Conservation (phyloP, 2,329 filamentous ascomycete genomes). For the Lachnellula suecica region DNA sequence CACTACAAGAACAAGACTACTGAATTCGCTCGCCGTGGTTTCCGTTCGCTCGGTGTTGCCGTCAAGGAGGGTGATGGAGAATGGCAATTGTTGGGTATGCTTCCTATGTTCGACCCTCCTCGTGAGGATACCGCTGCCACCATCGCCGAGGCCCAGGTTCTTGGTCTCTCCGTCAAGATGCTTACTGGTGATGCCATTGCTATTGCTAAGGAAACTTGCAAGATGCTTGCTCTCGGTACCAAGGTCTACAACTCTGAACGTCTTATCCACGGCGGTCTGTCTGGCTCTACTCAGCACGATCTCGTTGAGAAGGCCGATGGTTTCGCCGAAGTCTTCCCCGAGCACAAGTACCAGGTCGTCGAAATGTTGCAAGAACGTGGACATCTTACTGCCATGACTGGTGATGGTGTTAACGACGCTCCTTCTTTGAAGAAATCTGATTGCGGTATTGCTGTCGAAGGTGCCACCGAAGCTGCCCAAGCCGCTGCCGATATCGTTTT, state of each 20-base stretch:
- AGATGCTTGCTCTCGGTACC: constrained; percentile 76
- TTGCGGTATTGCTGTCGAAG: constrained; percentile 92
- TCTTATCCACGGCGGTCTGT: constrained; percentile 73
- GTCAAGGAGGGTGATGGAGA: constrained; percentile 73
- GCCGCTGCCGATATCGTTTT: constrained; percentile 94
- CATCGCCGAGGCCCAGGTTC: constrained; percentile 72
- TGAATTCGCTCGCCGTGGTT: constrained; percentile 76
- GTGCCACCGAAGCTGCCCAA: constrained; percentile 85
- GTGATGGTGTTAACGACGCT: constrained; percentile 93
- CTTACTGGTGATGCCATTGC: constrained; percentile 78
- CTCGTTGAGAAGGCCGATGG: constrained; percentile 86
- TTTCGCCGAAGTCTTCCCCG: constrained; percentile 91
- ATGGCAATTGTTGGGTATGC: constrained; percentile 72
- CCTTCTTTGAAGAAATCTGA: constrained; percentile 92
- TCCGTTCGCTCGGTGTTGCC: constrained; percentile 77
- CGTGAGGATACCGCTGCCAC: constrained; percentile 78
- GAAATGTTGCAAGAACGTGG: constrained; percentile 93
- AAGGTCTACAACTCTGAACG: constrained; percentile 81
- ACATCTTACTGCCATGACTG: constrained; percentile 93
- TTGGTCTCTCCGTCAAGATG: constrained; percentile 80
- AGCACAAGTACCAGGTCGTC: constrained; percentile 94
- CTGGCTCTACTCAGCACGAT: constrained; percentile 72
- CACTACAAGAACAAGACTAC: constrained; percentile 72
- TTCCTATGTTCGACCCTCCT: constrained; percentile 79
- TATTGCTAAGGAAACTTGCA: constrained; percentile 80